Conservation (phyloP, 2,329 filamentous ascomycete genomes). For the Dothistroma septosporum region DNA sequence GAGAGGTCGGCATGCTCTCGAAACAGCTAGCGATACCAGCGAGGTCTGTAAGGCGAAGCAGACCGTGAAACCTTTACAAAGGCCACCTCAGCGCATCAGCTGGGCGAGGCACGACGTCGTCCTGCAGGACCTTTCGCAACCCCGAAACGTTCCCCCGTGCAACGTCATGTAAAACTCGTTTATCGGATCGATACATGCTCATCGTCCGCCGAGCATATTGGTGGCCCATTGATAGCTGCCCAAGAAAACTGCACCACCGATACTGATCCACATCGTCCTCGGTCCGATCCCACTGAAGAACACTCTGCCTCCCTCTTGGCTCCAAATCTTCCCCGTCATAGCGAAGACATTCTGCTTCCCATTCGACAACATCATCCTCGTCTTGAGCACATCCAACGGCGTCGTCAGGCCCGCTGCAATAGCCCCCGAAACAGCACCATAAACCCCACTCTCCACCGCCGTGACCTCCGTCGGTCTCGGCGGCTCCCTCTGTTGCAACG, state of each 20-base stretch:
- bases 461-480: slow-evolving; percentile 51
- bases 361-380: slow-evolving; percentile 84
- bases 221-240: slow-evolving; percentile 88
- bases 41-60: too few relatives aligned
- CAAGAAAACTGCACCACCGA: slow-evolving; percentile 89
- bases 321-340: slow-evolving; percentile 62
- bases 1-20: too few relatives aligned
- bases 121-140: too few relatives aligned
- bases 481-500: slow-evolving; percentile 40
- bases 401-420: slow-evolving; percentile 86
- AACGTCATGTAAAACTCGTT: too few relatives aligned
- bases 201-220: slow-evolving; percentile 61
- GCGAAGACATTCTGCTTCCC: slow-evolving; percentile 57
- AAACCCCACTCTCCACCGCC: slow-evolving; percentile 74
- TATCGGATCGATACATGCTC: slow-evolving; percentile 23
- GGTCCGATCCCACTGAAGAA: slow-evolving; percentile 78
- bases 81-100: too few relatives aligned
- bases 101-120: too few relatives aligned
- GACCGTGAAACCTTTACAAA: too few relatives aligned
- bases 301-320: slow-evolving; percentile 59
- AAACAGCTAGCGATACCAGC: too few relatives aligned
- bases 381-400: slow-evolving; percentile 94
- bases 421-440: slow-evolving; percentile 78
- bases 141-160: too few relatives aligned
- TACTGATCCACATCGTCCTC: slow-evolving; percentile 88